A percentile compares a stretch with the other conserved stretches of the same genome.
Conservation (phyloP, 805 yeast genomes). For the Wickerhamomyces alni region DNA sequence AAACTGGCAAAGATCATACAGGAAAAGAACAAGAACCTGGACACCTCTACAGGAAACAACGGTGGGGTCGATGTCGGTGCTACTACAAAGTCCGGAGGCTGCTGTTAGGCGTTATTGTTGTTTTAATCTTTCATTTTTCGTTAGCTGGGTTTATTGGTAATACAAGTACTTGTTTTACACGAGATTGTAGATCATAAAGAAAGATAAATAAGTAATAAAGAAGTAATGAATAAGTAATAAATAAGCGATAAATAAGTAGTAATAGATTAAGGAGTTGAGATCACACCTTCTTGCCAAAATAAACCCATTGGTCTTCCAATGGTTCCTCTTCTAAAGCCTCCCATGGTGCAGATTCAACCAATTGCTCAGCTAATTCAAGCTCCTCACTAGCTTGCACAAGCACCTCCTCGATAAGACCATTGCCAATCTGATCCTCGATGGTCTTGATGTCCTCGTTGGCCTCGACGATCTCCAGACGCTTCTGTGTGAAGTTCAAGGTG, state of each 20-base stretch:
- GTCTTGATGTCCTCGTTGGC: conserved; percentile 51
- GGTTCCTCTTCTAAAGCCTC: conserved; percentile 78
- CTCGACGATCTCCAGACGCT: conserved; percentile 65
- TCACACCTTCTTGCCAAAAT: conserved; percentile 61
- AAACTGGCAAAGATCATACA: conserved; percentile 82
- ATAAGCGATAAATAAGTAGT: conserved; percentile 2
- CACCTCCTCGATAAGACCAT: conserved; percentile 80
- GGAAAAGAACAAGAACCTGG: conserved; percentile 56
- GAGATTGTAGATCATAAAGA: not conserved
- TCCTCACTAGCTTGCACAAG: conserved; percentile 81
- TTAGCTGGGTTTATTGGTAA: too few species aligned
- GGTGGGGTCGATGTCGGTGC: conserved; percentile 21
- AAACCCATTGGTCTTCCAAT: conserved; percentile 77
- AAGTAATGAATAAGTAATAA: not conserved
- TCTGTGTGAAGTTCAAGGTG: conserved; percentile 62
- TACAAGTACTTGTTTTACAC: too few species aligned
- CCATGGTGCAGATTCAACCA: conserved; percentile 72
- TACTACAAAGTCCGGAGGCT: conserved; percentile 7
- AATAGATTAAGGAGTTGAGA: not conserved
- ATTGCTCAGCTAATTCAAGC: conserved; percentile 55
- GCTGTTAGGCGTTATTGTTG: conserved; percentile 12
- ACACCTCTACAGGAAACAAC: conserved; percentile 17
- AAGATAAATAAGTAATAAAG: too few species aligned
- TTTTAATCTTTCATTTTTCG: not conserved
- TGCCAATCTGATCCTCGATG: conserved; percentile 71